Conservation (phyloP, 768 basidiomycete genomes). For the Leccinum barrowsii region DNA sequence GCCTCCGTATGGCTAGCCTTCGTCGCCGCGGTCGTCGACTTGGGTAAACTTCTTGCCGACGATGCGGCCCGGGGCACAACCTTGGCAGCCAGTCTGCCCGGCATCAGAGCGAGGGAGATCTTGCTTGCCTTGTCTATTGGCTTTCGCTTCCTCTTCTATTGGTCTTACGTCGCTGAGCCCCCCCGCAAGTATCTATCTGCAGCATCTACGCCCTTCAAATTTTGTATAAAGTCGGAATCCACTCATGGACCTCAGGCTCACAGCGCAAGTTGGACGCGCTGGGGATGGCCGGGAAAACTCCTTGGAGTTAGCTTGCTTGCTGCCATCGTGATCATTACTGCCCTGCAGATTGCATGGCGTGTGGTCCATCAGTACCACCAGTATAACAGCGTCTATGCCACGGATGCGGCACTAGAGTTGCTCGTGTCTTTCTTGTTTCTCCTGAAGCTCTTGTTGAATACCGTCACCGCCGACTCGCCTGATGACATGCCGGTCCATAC, state of each 20-base stretch:
- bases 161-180: conserved; percentile 59
- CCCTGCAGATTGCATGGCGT: conserved; percentile 66
- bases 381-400: conserved; percentile 51
- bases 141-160: conserved; percentile 62
- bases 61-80: conserved; percentile 28
- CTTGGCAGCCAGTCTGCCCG: conserved; percentile 22
- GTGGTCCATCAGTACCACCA: conserved; percentile 35
- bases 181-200: conserved; percentile 37
- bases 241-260: conserved; percentile 31
- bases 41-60: conserved; percentile 48
- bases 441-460: conserved; percentile 59
- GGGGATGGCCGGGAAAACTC: conserved; percentile 53
- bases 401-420: conserved; percentile 56
- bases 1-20: conserved; percentile 58
- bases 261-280: conserved; percentile 63
- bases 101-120: conserved; percentile 56
- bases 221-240: conserved; percentile 13
- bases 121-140: conserved; percentile 55
- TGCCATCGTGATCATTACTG: conserved; percentile 42
- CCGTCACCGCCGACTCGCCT: conserved; percentile 39
- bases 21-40: conserved; percentile 58
- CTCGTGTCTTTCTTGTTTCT: conserved; percentile 56
- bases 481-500: conserved; percentile 39
- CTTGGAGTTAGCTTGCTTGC: conserved; percentile 51
- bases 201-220: conserved; percentile 21